Conservation (phyloP, 2,329 filamentous ascomycete genomes). For the Cladosporium velox region DNA sequence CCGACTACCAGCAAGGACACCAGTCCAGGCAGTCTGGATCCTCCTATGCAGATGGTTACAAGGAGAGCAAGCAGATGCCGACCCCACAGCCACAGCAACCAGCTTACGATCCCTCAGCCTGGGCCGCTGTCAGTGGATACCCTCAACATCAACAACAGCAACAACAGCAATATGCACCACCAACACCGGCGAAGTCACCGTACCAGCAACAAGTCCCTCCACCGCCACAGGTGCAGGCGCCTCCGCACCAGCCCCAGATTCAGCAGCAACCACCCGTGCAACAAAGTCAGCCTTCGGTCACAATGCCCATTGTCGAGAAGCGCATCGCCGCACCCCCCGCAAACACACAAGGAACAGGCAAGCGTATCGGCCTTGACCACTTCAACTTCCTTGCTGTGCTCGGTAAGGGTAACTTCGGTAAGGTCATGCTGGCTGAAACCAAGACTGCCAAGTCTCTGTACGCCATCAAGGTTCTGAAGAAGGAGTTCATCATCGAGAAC, state of each 20-base stretch:
- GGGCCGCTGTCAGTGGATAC: slow-evolving; percentile 54
- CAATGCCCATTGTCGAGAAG: slow-evolving; percentile 36
- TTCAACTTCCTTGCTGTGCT: slow-evolving; percentile 99
- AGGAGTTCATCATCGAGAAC: slow-evolving; percentile 99
- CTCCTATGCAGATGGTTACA: slow-evolving; percentile 39
- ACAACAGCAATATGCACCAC: slow-evolving; percentile 48
- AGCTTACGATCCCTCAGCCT: slow-evolving; percentile 77
- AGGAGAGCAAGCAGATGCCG: slow-evolving; percentile 29
- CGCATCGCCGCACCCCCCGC: slow-evolving; percentile 68
- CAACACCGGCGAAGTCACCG: slow-evolving; percentile 51
- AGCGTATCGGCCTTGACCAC: slow-evolving; percentile 91
- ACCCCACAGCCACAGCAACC: slow-evolving; percentile 50
- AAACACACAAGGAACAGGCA: slow-evolving; percentile 68
- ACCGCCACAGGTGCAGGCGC: slow-evolving; percentile 43
- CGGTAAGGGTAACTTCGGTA: slow-evolving; percentile 98
- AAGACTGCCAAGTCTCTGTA: slow-evolving; percentile 91
- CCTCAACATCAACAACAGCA: slow-evolving; percentile 50
- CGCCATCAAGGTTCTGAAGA: slow-evolving; percentile 98
- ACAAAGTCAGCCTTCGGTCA: slow-evolving; percentile 34
- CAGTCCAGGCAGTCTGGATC: slow-evolving; percentile 29
- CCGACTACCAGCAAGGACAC: slow-evolving; percentile 33
- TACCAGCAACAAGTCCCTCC: slow-evolving; percentile 53
- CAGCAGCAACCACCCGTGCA: slow-evolving; percentile 40
- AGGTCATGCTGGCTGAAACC: slow-evolving; percentile 98
- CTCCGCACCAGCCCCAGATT: slow-evolving; percentile 44